These are phyloP conservation scores for Litchi chinensis DNA, from an alignment of 345 rosid genomes.

Conservation along the genomic window DNA sequence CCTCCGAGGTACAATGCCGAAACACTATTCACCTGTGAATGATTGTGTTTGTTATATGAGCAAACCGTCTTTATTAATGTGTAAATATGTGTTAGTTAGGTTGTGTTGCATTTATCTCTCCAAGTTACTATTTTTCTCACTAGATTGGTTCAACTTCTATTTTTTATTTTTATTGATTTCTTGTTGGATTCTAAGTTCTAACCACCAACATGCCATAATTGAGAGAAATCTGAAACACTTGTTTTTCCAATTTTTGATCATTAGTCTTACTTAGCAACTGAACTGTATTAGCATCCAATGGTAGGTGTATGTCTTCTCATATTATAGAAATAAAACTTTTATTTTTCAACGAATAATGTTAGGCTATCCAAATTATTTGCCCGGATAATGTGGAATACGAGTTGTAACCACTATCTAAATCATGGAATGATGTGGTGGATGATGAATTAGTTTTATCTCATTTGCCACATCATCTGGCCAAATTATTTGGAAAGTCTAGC, in stretches of 20 bases:
- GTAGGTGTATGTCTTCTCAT: background rate
- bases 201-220: background rate
- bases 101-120: background rate
- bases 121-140: too few species aligned
- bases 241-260: background rate
- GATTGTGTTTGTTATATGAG: background rate
- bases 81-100: background rate
- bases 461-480: too few species aligned
- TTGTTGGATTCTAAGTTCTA: background rate
- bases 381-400: too few species aligned
- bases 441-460: too few species aligned
- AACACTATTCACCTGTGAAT: background rate
- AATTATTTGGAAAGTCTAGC: too few species aligned
- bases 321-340: background rate
- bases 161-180: too few species aligned
- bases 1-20: constrained; percentile 62
- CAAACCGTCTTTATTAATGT: background rate
- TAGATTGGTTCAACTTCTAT: background rate
- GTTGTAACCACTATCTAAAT: too few species aligned
- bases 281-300: background rate
- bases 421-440: too few species aligned
- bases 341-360: too few species aligned
- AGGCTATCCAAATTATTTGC: too few species aligned
- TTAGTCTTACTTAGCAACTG: background rate
- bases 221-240: background rate